Conservation (phyloP, 2,329 filamentous ascomycete species). For the Bertia moriformis region DNA sequence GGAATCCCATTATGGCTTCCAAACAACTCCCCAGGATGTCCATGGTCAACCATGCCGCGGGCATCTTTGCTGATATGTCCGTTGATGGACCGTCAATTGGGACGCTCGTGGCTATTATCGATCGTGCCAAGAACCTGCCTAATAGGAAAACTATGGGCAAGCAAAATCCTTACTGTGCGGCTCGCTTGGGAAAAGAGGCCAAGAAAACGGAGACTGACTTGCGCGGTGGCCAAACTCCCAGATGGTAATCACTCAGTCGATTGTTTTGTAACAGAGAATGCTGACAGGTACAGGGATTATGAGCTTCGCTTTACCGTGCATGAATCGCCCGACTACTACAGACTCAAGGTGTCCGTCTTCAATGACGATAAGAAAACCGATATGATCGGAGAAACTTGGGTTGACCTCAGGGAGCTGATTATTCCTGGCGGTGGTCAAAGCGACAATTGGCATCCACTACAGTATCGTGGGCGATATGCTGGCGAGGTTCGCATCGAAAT, state of each 20-base stretch:
- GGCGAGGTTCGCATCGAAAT: constrained; percentile 89
- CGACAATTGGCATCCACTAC: constrained; percentile 80
- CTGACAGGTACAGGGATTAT: constrained; percentile 59
- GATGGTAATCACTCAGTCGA: constrained; percentile 73
- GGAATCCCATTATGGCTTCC: neutral
- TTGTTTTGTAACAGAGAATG: too few species aligned
- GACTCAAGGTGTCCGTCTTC: constrained; percentile 88
- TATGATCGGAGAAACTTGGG: constrained; percentile 84
- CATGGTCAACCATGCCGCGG: constrained; percentile 52
- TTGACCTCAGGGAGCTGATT: constrained; percentile 69
- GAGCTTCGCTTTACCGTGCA: constrained; percentile 92
- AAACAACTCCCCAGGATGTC: neutral
- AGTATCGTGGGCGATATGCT: constrained; percentile 85
- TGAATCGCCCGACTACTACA: constrained; percentile 90
- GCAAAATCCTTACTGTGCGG: constrained; percentile 94
- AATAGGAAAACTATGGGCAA: constrained; percentile 97
- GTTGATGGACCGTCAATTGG: constrained; percentile 87
- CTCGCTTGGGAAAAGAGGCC: constrained; percentile 84
- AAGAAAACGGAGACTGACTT: constrained; percentile 94
- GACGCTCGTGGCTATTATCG: constrained; percentile 79
- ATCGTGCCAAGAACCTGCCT: constrained; percentile 90
- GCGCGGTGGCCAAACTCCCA: constrained; percentile 84
- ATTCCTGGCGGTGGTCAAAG: constrained; percentile 79
- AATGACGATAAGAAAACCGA: constrained; percentile 98
- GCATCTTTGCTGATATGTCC: constrained; percentile 87